A percentile compares a stretch with the other conserved stretches of the same genome.
Conservation (phyloP, 2,329 filamentous ascomycete species). For the Nigrospora oryzae region DNA sequence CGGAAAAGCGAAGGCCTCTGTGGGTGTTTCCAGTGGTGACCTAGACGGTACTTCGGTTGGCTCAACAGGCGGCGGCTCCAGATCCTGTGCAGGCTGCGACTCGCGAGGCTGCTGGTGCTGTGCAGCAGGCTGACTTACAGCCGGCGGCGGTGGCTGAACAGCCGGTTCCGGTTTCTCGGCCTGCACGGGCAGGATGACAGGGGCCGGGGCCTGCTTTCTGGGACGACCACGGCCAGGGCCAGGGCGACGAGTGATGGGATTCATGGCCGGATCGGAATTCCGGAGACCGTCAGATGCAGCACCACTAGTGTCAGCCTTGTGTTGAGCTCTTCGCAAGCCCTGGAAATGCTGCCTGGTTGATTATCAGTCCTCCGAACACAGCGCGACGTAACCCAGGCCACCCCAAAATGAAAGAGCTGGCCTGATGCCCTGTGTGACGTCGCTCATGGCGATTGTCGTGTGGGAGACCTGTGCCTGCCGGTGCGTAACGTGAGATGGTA, state of each 20-base stretch:
- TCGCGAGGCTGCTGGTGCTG: not conserved
- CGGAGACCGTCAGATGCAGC: slow-evolving; percentile 22
- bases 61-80: not conserved
- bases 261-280: slow-evolving; percentile 40
- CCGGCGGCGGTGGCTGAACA: not conserved
- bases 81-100: not conserved
- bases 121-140: not conserved
- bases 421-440: not conserved
- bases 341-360: slow-evolving; percentile 50
- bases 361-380: slow-evolving; percentile 1
- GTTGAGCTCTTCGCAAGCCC: slow-evolving; percentile 45
- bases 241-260: slow-evolving; percentile 52
- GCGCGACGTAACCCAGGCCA: not conserved
- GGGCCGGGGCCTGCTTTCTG: slow-evolving; percentile 26
- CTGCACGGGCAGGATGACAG: not conserved
- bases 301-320: slow-evolving; percentile 34
- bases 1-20: too few relatives aligned
- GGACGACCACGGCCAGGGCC: slow-evolving; percentile 49
- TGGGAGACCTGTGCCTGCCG: too few relatives aligned
- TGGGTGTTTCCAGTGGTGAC: too few relatives aligned
- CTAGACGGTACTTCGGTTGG: too few relatives aligned
- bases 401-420: not conserved
- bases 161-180: not conserved
- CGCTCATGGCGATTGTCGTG: too few relatives aligned
- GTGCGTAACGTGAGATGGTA: not conserved